Conservation (phyloP, 163 green algal genomes). For the Smithsoniella earleae region DNA sequence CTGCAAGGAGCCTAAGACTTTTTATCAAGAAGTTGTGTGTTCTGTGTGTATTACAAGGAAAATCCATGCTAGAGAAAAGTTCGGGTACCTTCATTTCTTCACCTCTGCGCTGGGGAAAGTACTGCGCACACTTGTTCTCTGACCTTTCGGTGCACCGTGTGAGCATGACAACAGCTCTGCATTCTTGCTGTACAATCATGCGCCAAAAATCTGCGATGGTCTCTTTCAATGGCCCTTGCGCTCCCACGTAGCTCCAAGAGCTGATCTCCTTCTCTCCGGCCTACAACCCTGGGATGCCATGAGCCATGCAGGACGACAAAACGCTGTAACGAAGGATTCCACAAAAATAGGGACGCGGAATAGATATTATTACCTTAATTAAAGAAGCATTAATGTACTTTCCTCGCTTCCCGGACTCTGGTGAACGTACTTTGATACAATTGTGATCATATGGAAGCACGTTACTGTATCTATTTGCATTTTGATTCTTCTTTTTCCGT, state of each 20-base stretch:
- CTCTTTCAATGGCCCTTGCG: constrained; percentile 55
- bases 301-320: background rate
- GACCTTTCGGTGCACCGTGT: constrained; percentile 42
- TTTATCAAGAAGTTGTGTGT: too few species aligned
- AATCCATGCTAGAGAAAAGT: too few species aligned
- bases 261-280: constrained; percentile 28
- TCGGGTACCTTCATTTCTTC: constrained; percentile 34
- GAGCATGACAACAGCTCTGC: constrained; percentile 68
- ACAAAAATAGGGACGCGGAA: too few species aligned
- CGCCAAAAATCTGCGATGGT: constrained; percentile 73
- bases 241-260: constrained; percentile 54
- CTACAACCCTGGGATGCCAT: constrained; percentile 15
- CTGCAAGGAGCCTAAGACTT: too few species aligned
- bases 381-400: constrained; percentile 25
- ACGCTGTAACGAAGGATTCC: too few species aligned
- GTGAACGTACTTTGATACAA: constrained; percentile 47
- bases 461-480: constrained; percentile 61
- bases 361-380: background rate
- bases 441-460: constrained; percentile 75
- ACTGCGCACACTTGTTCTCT: constrained; percentile 49
- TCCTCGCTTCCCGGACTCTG: background rate
- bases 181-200: constrained; percentile 55
- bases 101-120: constrained; percentile 48
- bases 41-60: too few species aligned
- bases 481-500: constrained; percentile 30